Evolutionary conservation across 2,329 filamentous ascomycete genomes (phyloP), one percentile per base, ranked within the genome.

Genomic region (Ophiostoma pallidulum): DNA sequence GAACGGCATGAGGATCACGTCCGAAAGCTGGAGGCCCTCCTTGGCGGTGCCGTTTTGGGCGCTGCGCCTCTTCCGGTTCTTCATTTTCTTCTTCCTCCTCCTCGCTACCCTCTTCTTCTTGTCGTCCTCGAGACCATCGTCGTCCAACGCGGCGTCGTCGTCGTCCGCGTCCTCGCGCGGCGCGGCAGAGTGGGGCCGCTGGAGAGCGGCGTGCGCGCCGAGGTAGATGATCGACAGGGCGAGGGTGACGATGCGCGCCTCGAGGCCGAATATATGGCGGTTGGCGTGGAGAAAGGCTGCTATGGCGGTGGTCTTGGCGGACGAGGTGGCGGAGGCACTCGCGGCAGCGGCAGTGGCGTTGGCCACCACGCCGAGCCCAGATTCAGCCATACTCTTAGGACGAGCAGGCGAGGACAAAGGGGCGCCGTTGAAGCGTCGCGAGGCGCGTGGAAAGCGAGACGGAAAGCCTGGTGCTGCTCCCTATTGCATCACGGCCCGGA

Each of bases 1-100:
- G 28, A 96, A 56, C 2, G 91, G 92, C 53, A 96, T 86, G 57
- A 94, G 64, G 55, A 97, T 77, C 41, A 88, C 91, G 64, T 97
- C 91, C 0, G 77, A 81, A 2, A 85, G 80, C 8, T 80, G 74
- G 45, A 94, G 66, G 0, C 83, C 82, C 51, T 80, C 75, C 14
- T 12, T 29, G 16, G 10, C 19, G 16, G 19, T 26, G 13, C 28
- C 39, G 24, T n/a, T n/a, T n/a, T n/a, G n/a, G n/a, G n/a, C n/a
- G n/a, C n/a, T n/a, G n/a, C n/a, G n/a, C n/a, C n/a, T n/a, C n/a
- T n/a, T n/a, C n/a, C n/a, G n/a, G n/a, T n/a, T n/a, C n/a, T 12
- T 16, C 35, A 16, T 16, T 13, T 29, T n/a, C 14, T 40, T 44
- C 36, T 29, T 43, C 36, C 45, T 44, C n/a, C 35, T 20, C 16